Base-by-base conservation (phyloP, 106 monocot species). In the Dendrobium nobile region DNA sequence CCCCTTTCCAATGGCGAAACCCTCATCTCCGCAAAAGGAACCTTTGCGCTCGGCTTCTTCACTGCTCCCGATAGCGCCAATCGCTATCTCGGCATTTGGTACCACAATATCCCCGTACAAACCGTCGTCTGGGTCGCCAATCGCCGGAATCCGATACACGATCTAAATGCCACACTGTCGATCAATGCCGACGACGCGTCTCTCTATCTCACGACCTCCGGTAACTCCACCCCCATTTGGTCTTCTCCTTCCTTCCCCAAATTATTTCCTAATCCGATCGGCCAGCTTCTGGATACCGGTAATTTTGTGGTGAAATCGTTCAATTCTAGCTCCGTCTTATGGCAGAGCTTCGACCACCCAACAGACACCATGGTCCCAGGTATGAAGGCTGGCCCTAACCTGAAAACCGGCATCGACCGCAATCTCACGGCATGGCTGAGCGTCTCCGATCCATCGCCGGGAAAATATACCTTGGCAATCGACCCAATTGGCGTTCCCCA, bases 21-120 rank as follows among this genome's bases (percentile, higher is more conserved):
- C 0, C 61, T 87, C 31, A 22, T 85, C 40, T 89, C 87, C 24
- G 51, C 80, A 7, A 70, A 75, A 16, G 80, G 82, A 33, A 72
- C 5, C 67, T 89, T 89, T 75, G 82, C 55, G n/a, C 56, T 89
- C 9, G 89, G 89, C 24, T 87, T 89, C 89, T 87, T 89, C 87
- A 58, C 31, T 41, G 80, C 82, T 3, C 44, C 55, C 72, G 42
- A 24, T 15, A 54, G 54, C 24, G 68, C 13, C 16, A 82, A 68
- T 4, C 67, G 56, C 13, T 87, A 89, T 79, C 3, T 87, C 28
- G 87, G 84, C 28, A 78, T 87, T n/a, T 89, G 87, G 87, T 89
- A 85, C 84, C 40, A 80, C 67, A 77, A 80, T 7, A 31, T 85
- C 80, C 7, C 77, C 0, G 15, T 0, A 2, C 73, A 72, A 0